Evolutionary conservation across 345 rosid genomes (phyloP).

Genomic region (Draba incana): DNA sequence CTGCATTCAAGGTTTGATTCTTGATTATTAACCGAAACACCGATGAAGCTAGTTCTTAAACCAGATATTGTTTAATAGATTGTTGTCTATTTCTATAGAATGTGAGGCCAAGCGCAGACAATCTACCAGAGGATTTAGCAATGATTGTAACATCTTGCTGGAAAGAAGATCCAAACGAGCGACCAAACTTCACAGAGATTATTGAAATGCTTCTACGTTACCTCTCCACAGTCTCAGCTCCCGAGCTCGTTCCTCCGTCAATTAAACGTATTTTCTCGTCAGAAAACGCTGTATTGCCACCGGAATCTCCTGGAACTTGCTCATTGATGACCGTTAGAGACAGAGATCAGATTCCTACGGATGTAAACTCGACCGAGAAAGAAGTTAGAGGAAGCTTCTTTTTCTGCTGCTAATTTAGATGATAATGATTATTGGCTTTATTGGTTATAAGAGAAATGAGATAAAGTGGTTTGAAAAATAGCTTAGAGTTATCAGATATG

Average conservation of each 20-base stretch:
- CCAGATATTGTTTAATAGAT: neutral
- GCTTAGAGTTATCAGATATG: constrained; percentile 10
- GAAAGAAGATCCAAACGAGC: constrained; percentile 87
- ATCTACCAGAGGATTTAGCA: constrained; percentile 80
- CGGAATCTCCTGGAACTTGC: constrained; percentile 88
- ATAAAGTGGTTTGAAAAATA: constrained; percentile 1
- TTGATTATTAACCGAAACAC: neutral
- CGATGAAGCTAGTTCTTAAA: neutral
- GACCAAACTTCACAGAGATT: constrained; percentile 84
- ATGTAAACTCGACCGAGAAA: constrained; percentile 37
- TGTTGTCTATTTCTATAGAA: constrained; percentile 48
- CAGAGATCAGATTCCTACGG: constrained; percentile 32
- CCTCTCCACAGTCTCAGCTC: constrained; percentile 61
- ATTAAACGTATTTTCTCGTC: constrained; percentile 50
- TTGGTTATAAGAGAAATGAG: constrained; percentile 1
- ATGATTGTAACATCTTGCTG: constrained; percentile 84
- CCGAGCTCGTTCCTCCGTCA: constrained; percentile 59
- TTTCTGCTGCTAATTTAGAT: constrained; percentile 41
- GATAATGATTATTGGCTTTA: neutral
- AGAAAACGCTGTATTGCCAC: constrained; percentile 66
- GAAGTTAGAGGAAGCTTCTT: constrained; percentile 66
- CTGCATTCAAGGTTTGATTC: constrained; percentile 84
- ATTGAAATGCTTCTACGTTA: constrained; percentile 74
- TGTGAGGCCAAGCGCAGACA: constrained; percentile 79
- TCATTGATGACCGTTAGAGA: constrained; percentile 74